Conservation (phyloP, 2,329 filamentous ascomycete genomes). For the Apiospora saccharicola region DNA sequence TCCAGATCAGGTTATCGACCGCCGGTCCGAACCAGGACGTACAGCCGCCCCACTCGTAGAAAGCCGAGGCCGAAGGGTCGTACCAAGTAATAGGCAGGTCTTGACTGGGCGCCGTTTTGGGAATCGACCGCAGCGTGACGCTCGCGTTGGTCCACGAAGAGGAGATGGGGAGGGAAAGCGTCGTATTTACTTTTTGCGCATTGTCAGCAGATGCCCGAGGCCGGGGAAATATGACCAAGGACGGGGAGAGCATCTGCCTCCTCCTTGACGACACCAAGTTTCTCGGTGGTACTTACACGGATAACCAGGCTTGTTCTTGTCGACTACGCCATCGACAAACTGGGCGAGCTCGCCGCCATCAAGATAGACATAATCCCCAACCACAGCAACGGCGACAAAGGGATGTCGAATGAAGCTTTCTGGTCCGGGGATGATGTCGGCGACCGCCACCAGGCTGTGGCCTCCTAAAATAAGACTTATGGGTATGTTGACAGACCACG, state of each 20-base stretch:
- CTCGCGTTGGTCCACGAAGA: constrained; percentile 26
- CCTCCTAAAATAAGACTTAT: no score
- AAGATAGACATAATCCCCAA: constrained; percentile 23
- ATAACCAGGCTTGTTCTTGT: neutral
- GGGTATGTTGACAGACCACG: no score
- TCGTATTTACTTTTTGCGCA: constrained; percentile 24
- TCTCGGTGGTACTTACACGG: neutral
- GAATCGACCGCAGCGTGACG: constrained; percentile 3
- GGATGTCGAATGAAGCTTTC: neutral
- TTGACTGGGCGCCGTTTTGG: constrained; percentile 22
- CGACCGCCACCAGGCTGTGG: no score
- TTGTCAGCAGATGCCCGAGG: neutral
- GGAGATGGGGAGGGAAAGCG: constrained; percentile 22
- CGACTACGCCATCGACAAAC: neutral
- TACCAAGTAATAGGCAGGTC: constrained; percentile 17
- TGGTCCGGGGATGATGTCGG: no score
- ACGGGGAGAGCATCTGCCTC: no score
- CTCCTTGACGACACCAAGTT: neutral
- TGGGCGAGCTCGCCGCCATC: constrained; percentile 26
- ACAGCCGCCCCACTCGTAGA: constrained; percentile 26
- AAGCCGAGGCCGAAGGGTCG: neutral
- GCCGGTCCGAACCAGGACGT: neutral
- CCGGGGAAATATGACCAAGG: neutral
- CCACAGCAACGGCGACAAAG: constrained; percentile 14
- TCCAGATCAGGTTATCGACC: constrained; percentile 23